Percentiles rank a stretch among this genome's conserved stretches.
Conservation (phyloP, 2,329 filamentous ascomycete species). For the Mycosphaerella sp. region DNA sequence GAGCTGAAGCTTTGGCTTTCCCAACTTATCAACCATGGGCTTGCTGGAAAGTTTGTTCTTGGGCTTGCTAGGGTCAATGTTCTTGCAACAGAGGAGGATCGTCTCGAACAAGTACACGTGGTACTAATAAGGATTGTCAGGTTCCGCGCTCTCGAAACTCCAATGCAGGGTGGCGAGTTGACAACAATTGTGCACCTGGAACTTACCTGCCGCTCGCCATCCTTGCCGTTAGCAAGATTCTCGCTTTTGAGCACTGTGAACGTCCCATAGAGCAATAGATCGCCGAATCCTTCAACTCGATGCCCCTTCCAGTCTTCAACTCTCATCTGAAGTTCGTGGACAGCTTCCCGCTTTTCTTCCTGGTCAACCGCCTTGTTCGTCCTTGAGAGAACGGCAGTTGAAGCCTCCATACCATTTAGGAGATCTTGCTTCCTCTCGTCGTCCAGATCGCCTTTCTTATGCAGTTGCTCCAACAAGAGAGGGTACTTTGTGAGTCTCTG, state of each 20-base stretch:
- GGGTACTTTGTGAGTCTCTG: conserved; percentile 94
- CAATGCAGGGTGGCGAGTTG: background rate
- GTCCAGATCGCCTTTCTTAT: conserved; percentile 73
- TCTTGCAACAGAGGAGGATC: conserved; percentile 95
- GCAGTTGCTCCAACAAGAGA: conserved; percentile 76
- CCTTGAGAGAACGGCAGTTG: conserved; percentile 71
- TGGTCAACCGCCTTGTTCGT: conserved; percentile 89
- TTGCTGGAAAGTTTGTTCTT: conserved; percentile 70
- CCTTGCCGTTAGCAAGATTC: conserved; percentile 52
- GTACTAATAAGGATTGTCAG: conserved; percentile 57
- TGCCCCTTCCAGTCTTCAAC: conserved; percentile 98
- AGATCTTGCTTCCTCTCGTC: conserved; percentile 66
- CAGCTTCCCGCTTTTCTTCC: conserved; percentile 74
- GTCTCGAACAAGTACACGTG: conserved; percentile 96
- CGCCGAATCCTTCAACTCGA: conserved; percentile 82
- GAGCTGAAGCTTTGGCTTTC: conserved; percentile 72
- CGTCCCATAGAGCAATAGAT: conserved; percentile 77
- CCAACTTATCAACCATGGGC: conserved; percentile 60
- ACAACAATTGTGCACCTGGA: background rate
- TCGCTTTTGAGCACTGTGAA: conserved; percentile 76
- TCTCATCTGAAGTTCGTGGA: conserved; percentile 70
- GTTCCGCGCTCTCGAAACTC: background rate
- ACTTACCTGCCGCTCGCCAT: conserved; percentile 81
- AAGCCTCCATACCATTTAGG: conserved; percentile 67
- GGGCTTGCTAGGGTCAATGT: conserved; percentile 75